Base-by-base conservation (phyloP, 768 basidiomycete species). In the Rhizopogon roseolus region DNA sequence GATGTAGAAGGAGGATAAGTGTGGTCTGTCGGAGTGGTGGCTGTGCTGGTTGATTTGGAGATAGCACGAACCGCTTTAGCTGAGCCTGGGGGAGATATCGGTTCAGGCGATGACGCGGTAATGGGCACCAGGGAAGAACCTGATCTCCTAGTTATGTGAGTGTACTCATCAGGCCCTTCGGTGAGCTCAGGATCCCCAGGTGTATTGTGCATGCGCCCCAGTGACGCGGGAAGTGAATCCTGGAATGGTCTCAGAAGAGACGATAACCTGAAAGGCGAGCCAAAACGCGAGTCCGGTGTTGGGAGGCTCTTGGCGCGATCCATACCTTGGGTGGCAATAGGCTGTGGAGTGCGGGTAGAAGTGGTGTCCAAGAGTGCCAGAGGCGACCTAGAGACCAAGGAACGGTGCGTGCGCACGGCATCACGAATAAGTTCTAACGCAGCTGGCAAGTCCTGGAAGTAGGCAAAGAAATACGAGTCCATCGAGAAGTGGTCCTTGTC, bases 391-490 rank as follows among this genome's bases (percentile, higher is more conserved):
- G 63, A 28, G 22, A 58, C 54, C 10, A 61, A 57, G 3, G 65
- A 68, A 38, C 81, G 81, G 61, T 82, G 75, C 16, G 71, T 69
- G 52, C 86, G 81, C 34, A 97, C 82, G 10, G 82, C 84, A 56
- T 85, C 82, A 29, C 89, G 85, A 55, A 98, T 94, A 66, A 88
- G 83, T 40, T 88, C 85, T 52, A 95, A 75, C 1, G 93, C 90
- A 36, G 67, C 76, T 6, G 86, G 76, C 37, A 93, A 77, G 68
- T 95, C 82, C 59, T 85, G 85, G 69, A 98, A 97, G 68, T 97
- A 98, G 13, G 95, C 93, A 64, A 96, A 96, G 71, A 96, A 97
- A 65, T 93, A 93, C 2, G 90, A 92, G 65, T 93, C 90, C 34
- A 90, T 69, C 1, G 86, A 82, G 62, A 85, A 87, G 57, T 85